Conservation (phyloP, 345 rosid species). For the Pistacia integerrima region DNA sequence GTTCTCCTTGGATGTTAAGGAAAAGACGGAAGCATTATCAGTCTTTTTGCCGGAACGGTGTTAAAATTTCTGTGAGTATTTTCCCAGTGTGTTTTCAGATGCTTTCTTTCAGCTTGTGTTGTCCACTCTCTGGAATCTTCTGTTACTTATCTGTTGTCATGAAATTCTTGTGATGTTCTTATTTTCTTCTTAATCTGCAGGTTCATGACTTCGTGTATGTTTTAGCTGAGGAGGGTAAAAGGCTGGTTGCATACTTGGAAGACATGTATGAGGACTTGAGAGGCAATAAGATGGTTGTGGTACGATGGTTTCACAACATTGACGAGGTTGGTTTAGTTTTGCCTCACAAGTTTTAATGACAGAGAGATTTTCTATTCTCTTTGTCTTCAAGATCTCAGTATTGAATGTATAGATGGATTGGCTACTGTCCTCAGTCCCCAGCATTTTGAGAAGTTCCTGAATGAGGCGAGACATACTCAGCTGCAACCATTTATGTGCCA, state of each 20-base stretch:
- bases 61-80: slow-evolving; percentile 68
- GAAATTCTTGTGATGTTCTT: neutral
- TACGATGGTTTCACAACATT: slow-evolving; percentile 92
- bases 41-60: slow-evolving; percentile 63
- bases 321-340: slow-evolving; percentile 79
- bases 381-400: slow-evolving; percentile 83
- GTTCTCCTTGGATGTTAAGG: slow-evolving; percentile 61
- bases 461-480: slow-evolving; percentile 32
- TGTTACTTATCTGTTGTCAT: neutral
- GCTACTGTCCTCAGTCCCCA: slow-evolving; percentile 78
- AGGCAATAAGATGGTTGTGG: slow-evolving; percentile 72
- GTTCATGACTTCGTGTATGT: slow-evolving; percentile 73
- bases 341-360: slow-evolving; percentile 57
- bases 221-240: slow-evolving; percentile 68
- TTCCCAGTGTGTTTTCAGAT: neutral
- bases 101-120: neutral
- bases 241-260: slow-evolving; percentile 77
- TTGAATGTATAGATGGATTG: slow-evolving; percentile 88
- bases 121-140: neutral
- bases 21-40: slow-evolving; percentile 62
- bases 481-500: slow-evolving; percentile 60
- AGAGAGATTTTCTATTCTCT: slow-evolving; percentile 86
- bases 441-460: slow-evolving; percentile 57
- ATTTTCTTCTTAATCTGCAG: slow-evolving; percentile 34
- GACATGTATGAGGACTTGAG: slow-evolving; percentile 80